Evolutionary conservation across 2,329 filamentous ascomycete genomes (phyloP).

Genomic region (Neofusicoccum sp.): DNA sequence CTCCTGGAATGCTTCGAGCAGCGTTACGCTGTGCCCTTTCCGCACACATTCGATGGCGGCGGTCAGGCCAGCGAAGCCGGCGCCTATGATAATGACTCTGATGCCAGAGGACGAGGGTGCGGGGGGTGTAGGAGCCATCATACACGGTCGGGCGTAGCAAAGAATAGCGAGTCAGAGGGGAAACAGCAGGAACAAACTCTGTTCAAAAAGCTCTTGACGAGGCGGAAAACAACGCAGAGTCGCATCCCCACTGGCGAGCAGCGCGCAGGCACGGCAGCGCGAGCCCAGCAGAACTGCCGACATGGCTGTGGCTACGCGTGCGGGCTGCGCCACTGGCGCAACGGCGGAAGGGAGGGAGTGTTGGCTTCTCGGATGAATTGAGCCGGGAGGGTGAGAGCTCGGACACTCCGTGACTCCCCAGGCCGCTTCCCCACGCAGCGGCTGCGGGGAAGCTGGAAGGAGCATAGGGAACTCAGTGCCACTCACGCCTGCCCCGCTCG

Average conservation of each 20-base stretch:
- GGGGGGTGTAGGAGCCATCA: neutral
- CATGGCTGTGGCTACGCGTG: neutral
- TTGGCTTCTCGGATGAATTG: conserved; percentile 1
- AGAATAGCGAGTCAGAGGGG: too few relatives aligned
- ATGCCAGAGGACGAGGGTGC: neutral
- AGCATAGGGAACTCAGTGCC: too few relatives aligned
- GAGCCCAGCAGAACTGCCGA: neutral
- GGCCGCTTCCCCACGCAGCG: too few relatives aligned
- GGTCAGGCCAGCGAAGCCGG: conserved; percentile 62
- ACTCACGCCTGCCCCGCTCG: too few relatives aligned
- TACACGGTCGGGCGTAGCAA: too few relatives aligned
- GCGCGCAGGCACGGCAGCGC: too few relatives aligned
- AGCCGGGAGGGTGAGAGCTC: neutral
- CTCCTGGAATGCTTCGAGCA: conserved; percentile 60
- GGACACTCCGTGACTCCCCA: neutral
- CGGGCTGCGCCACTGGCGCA: neutral
- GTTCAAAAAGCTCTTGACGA: too few relatives aligned
- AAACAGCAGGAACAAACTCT: too few relatives aligned
- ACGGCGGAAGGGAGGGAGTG: too few relatives aligned
- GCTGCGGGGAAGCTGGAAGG: neutral
- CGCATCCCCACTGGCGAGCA: too few relatives aligned
- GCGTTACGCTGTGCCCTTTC: conserved; percentile 60
- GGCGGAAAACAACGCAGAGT: too few relatives aligned
- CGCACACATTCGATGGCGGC: conserved; percentile 65
- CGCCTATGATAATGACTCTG: conserved; percentile 48